Conservation (phyloP, 2,329 filamentous ascomycete species). For the Endoconidiophora laricicola region DNA sequence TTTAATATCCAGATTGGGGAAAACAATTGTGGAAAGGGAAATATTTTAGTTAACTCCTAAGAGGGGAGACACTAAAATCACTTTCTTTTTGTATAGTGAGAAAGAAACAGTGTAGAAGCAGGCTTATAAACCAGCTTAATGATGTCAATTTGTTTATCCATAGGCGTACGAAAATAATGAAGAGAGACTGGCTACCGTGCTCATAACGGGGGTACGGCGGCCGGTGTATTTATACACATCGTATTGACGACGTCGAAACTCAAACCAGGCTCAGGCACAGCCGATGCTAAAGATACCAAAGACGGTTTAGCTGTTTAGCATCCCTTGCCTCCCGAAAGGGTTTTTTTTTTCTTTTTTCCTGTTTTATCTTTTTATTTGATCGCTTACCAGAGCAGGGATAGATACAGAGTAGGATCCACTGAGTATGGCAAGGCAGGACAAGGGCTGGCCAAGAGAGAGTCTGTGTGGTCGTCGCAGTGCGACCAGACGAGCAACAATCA, state of each 20-base stretch:
- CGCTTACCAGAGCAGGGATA: background rate
- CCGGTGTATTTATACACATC: conserved; percentile 1
- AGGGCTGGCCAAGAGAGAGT: too few relatives aligned
- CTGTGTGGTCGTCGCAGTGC: background rate
- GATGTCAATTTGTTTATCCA: background rate
- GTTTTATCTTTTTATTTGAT: background rate
- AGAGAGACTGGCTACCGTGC: background rate
- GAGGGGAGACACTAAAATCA: background rate
- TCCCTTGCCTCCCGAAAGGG: background rate
- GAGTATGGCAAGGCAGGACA: background rate
- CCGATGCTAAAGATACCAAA: conserved; percentile 7
- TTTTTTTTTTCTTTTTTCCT: background rate
- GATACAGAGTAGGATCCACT: conserved; percentile 4
- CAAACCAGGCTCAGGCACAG: conserved; percentile 1
- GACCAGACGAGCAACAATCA: background rate
- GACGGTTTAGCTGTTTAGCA: conserved; percentile 10
- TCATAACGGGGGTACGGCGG: background rate
- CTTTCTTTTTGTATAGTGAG: background rate
- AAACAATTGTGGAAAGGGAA: background rate
- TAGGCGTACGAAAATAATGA: background rate
- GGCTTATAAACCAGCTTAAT: background rate
- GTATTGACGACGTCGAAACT: background rate
- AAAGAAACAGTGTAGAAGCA: background rate
- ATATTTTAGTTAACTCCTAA: background rate
- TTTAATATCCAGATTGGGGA: too few relatives aligned